These are phyloP conservation scores for Coniella vitis DNA, from an alignment of 2,329 filamentous ascomycete genomes.

Conservation along the genomic window DNA sequence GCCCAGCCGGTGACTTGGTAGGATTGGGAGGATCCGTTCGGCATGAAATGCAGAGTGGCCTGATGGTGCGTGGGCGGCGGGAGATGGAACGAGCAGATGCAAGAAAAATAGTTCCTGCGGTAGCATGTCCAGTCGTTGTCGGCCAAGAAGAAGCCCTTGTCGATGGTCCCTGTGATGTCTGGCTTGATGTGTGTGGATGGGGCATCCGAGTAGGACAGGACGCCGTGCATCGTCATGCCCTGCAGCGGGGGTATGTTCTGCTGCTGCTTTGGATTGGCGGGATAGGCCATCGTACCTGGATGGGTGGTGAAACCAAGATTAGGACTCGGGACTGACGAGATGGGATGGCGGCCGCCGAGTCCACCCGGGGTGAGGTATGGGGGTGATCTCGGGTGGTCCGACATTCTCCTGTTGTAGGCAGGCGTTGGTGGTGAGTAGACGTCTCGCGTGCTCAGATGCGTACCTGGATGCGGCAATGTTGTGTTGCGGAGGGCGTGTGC, in stretches of 20 bases:
- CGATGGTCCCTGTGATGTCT: constrained; percentile 72
- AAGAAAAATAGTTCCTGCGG: constrained; percentile 83
- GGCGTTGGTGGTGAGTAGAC: constrained; percentile 47
- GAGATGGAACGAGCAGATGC: constrained; percentile 71
- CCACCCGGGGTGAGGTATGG: constrained; percentile 34
- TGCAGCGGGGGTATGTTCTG: constrained; percentile 47
- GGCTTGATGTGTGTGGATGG: constrained; percentile 47
- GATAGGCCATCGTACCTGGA: constrained; percentile 42
- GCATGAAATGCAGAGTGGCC: constrained; percentile 43
- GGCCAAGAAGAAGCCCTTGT: constrained; percentile 80
- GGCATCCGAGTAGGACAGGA: constrained; percentile 55
- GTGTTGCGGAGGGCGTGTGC: constrained; percentile 49
- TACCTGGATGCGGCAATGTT: constrained; percentile 44
- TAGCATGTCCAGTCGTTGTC: constrained; percentile 91
- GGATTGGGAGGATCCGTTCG: constrained; percentile 43
- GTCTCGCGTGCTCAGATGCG: constrained; percentile 44
- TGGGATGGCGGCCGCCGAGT: constrained; percentile 40
- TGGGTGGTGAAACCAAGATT: constrained; percentile 33
- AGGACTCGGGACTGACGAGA: constrained; percentile 46
- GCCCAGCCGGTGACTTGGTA: constrained; percentile 68
- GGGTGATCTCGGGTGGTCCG: constrained; percentile 46
- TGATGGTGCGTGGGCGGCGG: constrained; percentile 39
- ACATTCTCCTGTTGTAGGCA: constrained; percentile 37
- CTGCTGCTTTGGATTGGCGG: constrained; percentile 31
- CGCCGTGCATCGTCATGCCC: constrained; percentile 45